Percentiles rank a stretch among this genome's conserved stretches.
Evolutionary conservation across 2,329 filamentous ascomycete genomes (phyloP).

Genomic region (Neonectria neomacrospora): DNA sequence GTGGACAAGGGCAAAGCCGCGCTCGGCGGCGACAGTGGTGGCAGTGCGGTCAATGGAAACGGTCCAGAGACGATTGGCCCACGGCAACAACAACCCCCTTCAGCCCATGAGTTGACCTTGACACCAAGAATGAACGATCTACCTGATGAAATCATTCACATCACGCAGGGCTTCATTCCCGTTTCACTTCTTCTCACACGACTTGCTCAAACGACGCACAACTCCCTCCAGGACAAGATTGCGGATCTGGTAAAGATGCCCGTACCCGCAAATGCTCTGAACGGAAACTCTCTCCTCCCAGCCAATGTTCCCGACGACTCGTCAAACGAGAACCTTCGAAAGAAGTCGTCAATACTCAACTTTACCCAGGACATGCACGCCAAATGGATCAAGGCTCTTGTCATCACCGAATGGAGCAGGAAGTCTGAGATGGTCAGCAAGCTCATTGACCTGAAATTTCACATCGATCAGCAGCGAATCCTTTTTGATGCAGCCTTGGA

Average conservation of each 20-base stretch:
- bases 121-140: constrained; percentile 64
- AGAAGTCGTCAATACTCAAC: constrained; percentile 79
- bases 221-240: constrained; percentile 77
- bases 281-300: constrained; percentile 58
- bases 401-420: constrained; percentile 90
- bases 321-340: constrained; percentile 74
- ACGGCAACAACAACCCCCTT: constrained; percentile 26
- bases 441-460: constrained; percentile 86
- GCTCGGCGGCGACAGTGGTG: constrained; percentile 12
- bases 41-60: constrained; percentile 44
- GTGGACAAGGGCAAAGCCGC: constrained; percentile 49
- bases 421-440: constrained; percentile 82
- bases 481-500: constrained; percentile 70
- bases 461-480: constrained; percentile 72
- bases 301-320: constrained; percentile 61
- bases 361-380: constrained; percentile 84
- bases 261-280: constrained; percentile 60
- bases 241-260: constrained; percentile 76
- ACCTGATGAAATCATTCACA: constrained; percentile 73
- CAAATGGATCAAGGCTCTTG: constrained; percentile 92
- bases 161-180: constrained; percentile 80
- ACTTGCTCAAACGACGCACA: constrained; percentile 85
- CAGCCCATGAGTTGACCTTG: constrained; percentile 31
- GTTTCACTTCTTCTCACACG: constrained; percentile 80
- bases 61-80: constrained; percentile 33